Percentiles rank a stretch among this genome's conserved stretches.
Evolutionary conservation across 2,329 filamentous ascomycete genomes (phyloP).

Genomic region (Paraconiothyrium brasiliense): DNA sequence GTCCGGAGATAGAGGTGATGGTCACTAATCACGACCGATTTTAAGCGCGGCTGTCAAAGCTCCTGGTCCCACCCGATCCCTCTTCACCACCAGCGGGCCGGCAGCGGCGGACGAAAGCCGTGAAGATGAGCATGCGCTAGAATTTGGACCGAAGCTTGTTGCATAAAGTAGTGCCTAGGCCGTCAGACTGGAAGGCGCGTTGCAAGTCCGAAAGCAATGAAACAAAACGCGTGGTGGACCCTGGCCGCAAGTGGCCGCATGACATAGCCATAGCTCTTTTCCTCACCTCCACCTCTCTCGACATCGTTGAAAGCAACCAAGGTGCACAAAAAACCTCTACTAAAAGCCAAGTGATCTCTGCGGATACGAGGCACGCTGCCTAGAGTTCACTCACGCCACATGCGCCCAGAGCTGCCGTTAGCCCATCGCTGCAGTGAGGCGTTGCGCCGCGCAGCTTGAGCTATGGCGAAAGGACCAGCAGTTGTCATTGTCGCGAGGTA

Average conservation of each 20-base stretch:
- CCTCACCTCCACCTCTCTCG: background rate
- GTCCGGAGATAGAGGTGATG: background rate
- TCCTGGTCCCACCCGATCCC: slow-evolving; percentile 1
- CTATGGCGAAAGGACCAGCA: slow-evolving; percentile 57
- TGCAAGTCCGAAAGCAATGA: background rate
- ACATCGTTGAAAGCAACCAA: background rate
- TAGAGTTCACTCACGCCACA: slow-evolving; percentile 7
- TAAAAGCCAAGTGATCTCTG: background rate
- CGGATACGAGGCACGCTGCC: slow-evolving; percentile 3
- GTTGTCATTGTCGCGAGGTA: slow-evolving; percentile 62
- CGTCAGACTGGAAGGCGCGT: background rate
- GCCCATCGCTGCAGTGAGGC: slow-evolving; percentile 24
- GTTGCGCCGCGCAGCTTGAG: slow-evolving; percentile 18
- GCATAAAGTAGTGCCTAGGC: background rate
- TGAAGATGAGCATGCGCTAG: background rate
- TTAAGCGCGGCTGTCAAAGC: slow-evolving; percentile 7
- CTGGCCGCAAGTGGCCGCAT: slow-evolving; percentile 3
- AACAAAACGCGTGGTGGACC: slow-evolving; percentile 1
- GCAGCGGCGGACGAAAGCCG: background rate
- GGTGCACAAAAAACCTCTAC: background rate
- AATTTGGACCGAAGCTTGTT: background rate
- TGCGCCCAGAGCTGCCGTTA: slow-evolving; percentile 17
- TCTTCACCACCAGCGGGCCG: background rate
- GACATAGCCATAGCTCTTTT: slow-evolving; percentile 12
- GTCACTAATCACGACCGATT: background rate